These are phyloP conservation scores for Chalciporus pseudorubinellus DNA, from an alignment of 768 basidiomycete genomes.

Conservation along the genomic window DNA sequence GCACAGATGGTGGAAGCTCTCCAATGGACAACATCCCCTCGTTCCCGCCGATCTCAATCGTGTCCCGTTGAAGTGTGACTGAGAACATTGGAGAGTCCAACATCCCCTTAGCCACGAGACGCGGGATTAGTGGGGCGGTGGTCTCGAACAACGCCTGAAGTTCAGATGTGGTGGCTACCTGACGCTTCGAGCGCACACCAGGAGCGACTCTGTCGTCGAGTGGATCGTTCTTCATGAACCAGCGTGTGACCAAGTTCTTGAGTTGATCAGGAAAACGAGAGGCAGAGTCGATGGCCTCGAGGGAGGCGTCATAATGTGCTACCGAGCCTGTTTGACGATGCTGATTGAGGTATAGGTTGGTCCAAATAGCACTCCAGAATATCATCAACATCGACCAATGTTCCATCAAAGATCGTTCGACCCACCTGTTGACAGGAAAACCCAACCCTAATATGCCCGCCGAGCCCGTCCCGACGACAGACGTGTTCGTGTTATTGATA, in stretches of 20 bases:
- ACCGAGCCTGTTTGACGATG: neutral
- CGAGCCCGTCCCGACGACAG: constrained; percentile 50
- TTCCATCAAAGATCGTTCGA: neutral
- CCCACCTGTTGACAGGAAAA: constrained; percentile 69
- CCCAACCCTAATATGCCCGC: constrained; percentile 75
- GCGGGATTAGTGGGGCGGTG: constrained; percentile 45
- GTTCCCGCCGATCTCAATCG: constrained; percentile 67
- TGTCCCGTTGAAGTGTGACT: constrained; percentile 66
- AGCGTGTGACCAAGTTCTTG: constrained; percentile 15
- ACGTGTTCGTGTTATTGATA: constrained; percentile 68
- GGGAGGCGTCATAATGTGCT: neutral
- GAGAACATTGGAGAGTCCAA: constrained; percentile 49
- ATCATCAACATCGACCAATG: neutral
- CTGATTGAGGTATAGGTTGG: constrained; percentile 32
- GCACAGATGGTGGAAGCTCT: constrained; percentile 52
- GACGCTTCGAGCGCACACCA: constrained; percentile 6
- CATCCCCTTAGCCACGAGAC: constrained; percentile 39
- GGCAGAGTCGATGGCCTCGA: neutral
- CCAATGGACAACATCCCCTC: constrained; percentile 66
- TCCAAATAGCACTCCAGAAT: constrained; percentile 45
- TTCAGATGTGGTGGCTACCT: constrained; percentile 16
- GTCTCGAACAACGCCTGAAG: constrained; percentile 43
- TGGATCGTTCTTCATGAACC: constrained; percentile 16
- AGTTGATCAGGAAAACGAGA: constrained; percentile 5
- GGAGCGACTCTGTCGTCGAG: neutral